A percentile compares a stretch with the other conserved stretches of the same genome.
Evolutionary conservation across 192 early-diverging fungal genomes (phyloP).

Genomic region (Linderina pennispora): DNA sequence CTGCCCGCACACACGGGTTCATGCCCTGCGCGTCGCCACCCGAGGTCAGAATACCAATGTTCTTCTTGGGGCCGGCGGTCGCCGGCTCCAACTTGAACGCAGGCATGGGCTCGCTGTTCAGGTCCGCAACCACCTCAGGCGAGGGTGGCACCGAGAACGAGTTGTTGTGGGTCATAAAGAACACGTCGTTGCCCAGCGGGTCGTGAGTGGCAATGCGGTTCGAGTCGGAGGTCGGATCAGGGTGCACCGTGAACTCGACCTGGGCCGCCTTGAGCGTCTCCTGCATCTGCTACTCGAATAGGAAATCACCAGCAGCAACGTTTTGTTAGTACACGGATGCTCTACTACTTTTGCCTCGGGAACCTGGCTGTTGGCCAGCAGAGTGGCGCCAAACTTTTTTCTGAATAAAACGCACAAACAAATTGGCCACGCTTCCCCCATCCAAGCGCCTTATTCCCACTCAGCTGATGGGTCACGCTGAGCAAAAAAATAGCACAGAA

Average conservation of each 20-base stretch:
- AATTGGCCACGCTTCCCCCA: no score
- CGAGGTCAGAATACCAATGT: slow-evolving; percentile 89
- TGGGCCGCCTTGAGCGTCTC: slow-evolving; percentile 5
- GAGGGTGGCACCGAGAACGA: slow-evolving; percentile 47
- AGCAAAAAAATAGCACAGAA: no score
- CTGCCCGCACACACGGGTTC: slow-evolving; percentile 91
- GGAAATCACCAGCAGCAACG: background rate
- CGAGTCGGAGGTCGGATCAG: slow-evolving; percentile 15
- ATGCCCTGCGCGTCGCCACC: slow-evolving; percentile 97
- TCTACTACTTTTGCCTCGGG: no score
- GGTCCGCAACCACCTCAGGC: slow-evolving; percentile 16
- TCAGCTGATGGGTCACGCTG: no score
- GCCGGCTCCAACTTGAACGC: slow-evolving; percentile 1
- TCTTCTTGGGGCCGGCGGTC: slow-evolving; percentile 45
- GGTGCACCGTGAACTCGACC: slow-evolving; percentile 21
- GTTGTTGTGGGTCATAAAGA: slow-evolving; percentile 58
- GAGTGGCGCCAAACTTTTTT: no score
- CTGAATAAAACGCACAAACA: no score
- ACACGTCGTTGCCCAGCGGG: slow-evolving; percentile 74
- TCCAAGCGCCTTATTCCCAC: no score
- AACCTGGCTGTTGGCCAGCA: no score
- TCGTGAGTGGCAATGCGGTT: slow-evolving; percentile 55
- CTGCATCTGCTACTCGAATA: slow-evolving; percentile 18
- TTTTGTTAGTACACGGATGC: no score
- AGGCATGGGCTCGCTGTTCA: slow-evolving; percentile 1